Base-by-base conservation (phyloP, 768 basidiomycete species). In the Cystobasidiopsis lactophilus region DNA sequence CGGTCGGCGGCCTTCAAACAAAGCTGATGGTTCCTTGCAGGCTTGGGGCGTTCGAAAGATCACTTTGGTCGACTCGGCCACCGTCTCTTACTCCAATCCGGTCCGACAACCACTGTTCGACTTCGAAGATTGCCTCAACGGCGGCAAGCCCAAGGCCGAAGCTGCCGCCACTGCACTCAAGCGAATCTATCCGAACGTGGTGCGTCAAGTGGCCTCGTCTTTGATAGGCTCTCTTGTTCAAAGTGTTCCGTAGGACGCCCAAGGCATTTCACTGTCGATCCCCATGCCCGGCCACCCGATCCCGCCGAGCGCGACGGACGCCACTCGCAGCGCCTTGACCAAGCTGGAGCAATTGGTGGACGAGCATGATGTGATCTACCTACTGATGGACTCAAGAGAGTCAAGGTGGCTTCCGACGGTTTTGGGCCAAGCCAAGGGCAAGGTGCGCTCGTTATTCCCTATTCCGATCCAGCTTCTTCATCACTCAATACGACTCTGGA, bases 201-300 rank as follows among this genome's bases (percentile, higher is more conserved):
- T 93, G 55, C 57, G 82, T 74, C 2, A 14, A n/a, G n/a, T n/a
- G 21, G 21, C 10, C 31, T 18, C 21, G 13, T 2, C 3, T 14
- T 50, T 31, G 24, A 16, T n/a, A 37, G 18, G 23, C n/a, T 16
- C 7, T 3, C 7, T 3, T 19, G 24, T 7, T 21, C 7, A 21
- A 31, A 23, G 19, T 37, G 41, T 9, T 29, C 18, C 1, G 1
- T 56, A 93, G 88, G 81, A 88, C 57, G 79, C 89, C 0, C 74
- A 72, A 0, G 89, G 86, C 0, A 70, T 82, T 58, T 72, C 73
- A 10, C 70, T 96, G 2, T 75, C 79, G 9, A 80, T 96, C 58
- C 91, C 91, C 7, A 96, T 98, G 89, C 93, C 93, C 0, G 93
- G 93, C 0, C 93, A 98, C 63, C 91, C 89, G 0, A 73, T 95